A percentile compares a stretch with the other conserved stretches of the same genome.
Conservation (phyloP, 148 eudicot species). For the Diospyros kaki region DNA sequence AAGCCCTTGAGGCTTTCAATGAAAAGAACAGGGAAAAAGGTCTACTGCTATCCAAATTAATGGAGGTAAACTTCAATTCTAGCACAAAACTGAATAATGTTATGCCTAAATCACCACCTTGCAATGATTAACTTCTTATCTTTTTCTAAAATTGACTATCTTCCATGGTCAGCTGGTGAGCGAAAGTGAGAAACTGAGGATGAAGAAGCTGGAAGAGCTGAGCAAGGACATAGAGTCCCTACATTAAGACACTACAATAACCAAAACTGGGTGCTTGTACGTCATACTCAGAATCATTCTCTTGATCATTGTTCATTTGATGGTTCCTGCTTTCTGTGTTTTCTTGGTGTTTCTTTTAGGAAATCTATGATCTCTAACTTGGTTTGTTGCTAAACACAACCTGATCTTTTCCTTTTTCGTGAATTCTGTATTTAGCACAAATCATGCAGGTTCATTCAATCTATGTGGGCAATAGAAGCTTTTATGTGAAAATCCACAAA, state of each 20-base stretch:
- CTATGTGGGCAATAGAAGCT: too few relatives aligned
- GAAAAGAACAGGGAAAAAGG: slow-evolving; percentile 81
- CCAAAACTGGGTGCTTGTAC: background rate
- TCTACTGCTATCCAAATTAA: slow-evolving; percentile 58
- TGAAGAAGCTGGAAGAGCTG: slow-evolving; percentile 79
- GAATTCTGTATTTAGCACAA: too few relatives aligned
- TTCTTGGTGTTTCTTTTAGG: background rate
- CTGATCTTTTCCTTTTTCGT: too few relatives aligned
- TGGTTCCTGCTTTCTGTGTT: background rate
- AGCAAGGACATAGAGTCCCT: slow-evolving; percentile 64
- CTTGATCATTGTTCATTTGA: background rate
- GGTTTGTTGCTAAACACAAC: background rate
- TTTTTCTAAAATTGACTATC: background rate
- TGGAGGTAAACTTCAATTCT: slow-evolving; percentile 46
- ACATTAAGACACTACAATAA: slow-evolving; percentile 12
- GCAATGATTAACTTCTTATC: background rate
- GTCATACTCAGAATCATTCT: background rate
- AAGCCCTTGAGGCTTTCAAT: slow-evolving; percentile 60
- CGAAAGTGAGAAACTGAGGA: slow-evolving; percentile 76
- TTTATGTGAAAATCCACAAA: too few relatives aligned
- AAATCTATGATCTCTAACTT: background rate
- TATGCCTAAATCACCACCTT: background rate
- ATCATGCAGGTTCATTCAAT: too few relatives aligned
- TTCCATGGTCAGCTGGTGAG: slow-evolving; percentile 54
- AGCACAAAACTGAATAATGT: background rate